Evolutionary conservation across 768 basidiomycete genomes (phyloP).

Genomic region (Boletus rubescentipes): DNA sequence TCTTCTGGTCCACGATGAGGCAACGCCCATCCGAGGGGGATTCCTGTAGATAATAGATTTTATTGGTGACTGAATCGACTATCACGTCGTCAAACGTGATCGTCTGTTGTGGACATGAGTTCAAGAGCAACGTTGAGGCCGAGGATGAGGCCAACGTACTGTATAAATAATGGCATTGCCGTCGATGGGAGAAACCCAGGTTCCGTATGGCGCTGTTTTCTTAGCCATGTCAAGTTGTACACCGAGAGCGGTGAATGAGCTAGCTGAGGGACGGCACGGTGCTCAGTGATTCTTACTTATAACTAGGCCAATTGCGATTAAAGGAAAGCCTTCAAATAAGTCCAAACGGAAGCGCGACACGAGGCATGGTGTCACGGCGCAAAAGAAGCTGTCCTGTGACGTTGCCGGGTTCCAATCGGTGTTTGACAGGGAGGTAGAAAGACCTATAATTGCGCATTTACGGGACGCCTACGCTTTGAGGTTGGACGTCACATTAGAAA

Average conservation of each 20-base stretch:
- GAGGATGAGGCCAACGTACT: slow-evolving; percentile 19
- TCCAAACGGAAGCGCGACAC: neutral
- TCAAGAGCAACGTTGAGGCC: too few species aligned
- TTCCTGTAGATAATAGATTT: slow-evolving; percentile 56
- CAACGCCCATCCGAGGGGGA: slow-evolving; percentile 48
- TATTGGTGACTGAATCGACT: slow-evolving; percentile 48
- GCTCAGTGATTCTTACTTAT: neutral
- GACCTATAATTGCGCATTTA: neutral
- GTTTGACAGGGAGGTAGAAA: neutral
- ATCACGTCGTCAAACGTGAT: slow-evolving; percentile 43
- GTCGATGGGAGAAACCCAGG: slow-evolving; percentile 58
- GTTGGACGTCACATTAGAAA: too few species aligned
- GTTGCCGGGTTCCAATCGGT: neutral
- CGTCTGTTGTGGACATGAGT: slow-evolving; percentile 12
- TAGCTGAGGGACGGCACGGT: neutral
- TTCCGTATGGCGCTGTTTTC: slow-evolving; percentile 54
- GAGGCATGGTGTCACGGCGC: neutral
- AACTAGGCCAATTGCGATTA: neutral
- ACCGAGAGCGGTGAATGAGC: neutral
- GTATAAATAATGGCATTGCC: slow-evolving; percentile 46
- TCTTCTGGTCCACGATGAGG: slow-evolving; percentile 50
- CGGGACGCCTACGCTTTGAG: too few species aligned
- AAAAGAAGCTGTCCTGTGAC: neutral
- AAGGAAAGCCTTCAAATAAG: neutral
- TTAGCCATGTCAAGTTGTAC: neutral